phyloP scores from a whole-genome alignment of 2,329 filamentous ascomycete genomes.

The Huntiella abstrusa region DNA sequence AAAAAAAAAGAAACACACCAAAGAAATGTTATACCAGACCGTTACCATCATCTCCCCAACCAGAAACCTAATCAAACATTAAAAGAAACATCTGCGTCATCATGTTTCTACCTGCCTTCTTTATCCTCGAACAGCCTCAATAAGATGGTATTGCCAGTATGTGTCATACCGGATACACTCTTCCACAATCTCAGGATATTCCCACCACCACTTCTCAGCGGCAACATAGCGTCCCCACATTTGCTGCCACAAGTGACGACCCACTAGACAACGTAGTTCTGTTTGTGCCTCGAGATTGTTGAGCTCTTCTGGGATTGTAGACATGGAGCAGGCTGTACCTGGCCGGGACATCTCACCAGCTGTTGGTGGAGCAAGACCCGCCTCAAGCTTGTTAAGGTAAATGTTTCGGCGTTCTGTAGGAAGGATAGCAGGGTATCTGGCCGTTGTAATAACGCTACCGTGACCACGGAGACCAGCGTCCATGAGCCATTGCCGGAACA shows the following conservation, averaged over 20 bases:
- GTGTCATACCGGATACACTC: slow-evolving; percentile 37
- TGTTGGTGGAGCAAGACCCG: not conserved
- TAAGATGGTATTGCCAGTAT: slow-evolving; percentile 38
- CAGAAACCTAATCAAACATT: slow-evolving; percentile 1
- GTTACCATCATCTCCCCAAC: not conserved
- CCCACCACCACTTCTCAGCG: slow-evolving; percentile 41
- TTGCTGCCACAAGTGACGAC: slow-evolving; percentile 40
- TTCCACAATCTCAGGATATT: slow-evolving; percentile 32
- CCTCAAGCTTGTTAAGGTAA: not conserved
- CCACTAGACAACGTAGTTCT: slow-evolving; percentile 32
- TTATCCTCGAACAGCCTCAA: slow-evolving; percentile 29
- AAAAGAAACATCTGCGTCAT: slow-evolving; percentile 1
- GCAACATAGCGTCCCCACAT: slow-evolving; percentile 37
- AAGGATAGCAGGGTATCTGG: slow-evolving; percentile 29
- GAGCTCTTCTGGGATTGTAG: not conserved
- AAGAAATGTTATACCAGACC: not conserved
- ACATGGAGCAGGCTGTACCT: not conserved
- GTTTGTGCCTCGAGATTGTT: slow-evolving; percentile 20
- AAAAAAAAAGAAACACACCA: not conserved
- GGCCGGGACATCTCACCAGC: not conserved
- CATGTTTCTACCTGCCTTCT: not conserved
- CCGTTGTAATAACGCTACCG: slow-evolving; percentile 28
- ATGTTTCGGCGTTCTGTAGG: slow-evolving; percentile 15
- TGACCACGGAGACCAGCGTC: slow-evolving; percentile 32
- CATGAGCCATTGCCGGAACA: slow-evolving; percentile 40